These are phyloP conservation scores for Arthrobotrys pseudoclavata DNA, from an alignment of 2,329 filamentous ascomycete species.

Conservation along the genomic window DNA sequence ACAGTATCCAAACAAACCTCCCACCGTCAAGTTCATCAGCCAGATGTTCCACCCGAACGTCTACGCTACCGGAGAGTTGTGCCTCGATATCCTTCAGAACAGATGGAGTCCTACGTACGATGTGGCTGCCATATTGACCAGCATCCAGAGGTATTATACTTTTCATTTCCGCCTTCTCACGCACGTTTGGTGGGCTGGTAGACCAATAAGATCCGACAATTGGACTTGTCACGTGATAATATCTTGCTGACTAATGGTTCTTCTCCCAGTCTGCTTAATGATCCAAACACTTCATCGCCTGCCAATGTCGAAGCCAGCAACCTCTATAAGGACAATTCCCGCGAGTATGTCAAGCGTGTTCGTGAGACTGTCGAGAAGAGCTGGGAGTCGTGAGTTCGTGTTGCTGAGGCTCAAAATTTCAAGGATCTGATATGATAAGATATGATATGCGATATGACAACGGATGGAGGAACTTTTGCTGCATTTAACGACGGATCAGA, in stretches of 20 bases:
- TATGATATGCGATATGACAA: slow-evolving; percentile 14
- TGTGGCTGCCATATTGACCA: slow-evolving; percentile 95
- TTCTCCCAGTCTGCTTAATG: slow-evolving; percentile 82
- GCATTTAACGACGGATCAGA: slow-evolving; percentile 1
- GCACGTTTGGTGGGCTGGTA: background rate
- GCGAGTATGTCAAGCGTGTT: slow-evolving; percentile 95
- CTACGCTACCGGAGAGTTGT: slow-evolving; percentile 95
- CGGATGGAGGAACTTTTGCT: background rate
- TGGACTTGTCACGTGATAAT: slow-evolving; percentile 38
- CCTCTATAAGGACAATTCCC: slow-evolving; percentile 96
- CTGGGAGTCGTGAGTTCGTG: slow-evolving; percentile 76
- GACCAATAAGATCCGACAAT: slow-evolving; percentile 24
- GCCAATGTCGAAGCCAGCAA: slow-evolving; percentile 99
- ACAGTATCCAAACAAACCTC: slow-evolving; percentile 98
- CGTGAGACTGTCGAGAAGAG: slow-evolving; percentile 98
- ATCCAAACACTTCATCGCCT: slow-evolving; percentile 97
- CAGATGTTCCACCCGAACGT: slow-evolving; percentile 99
- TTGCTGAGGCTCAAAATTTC: slow-evolving; percentile 6
- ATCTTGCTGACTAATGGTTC: slow-evolving; percentile 28
- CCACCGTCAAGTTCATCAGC: slow-evolving; percentile 97
- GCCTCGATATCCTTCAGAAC: slow-evolving; percentile 96
- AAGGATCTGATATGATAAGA: slow-evolving; percentile 46
- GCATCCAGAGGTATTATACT: slow-evolving; percentile 86
- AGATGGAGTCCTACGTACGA: slow-evolving; percentile 99
- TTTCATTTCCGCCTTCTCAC: background rate